Evolutionary conservation across 108 stramenopile genomes (phyloP).

Genomic region (Pseudonitzschia delicatissima): DNA sequence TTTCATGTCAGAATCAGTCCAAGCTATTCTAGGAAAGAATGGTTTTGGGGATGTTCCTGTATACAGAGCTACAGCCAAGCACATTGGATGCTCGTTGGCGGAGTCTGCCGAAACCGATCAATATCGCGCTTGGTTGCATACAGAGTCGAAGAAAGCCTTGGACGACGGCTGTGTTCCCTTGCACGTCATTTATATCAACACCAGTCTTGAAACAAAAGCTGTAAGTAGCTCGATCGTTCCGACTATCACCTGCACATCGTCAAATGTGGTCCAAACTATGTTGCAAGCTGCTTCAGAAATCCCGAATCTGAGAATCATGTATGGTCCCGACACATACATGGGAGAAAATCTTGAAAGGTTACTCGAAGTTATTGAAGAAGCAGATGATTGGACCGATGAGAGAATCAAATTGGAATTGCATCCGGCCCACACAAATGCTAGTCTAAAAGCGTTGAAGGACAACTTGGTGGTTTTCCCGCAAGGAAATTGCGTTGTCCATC

Average conservation of each 20-base stretch:
- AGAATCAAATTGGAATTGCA: constrained; percentile 64
- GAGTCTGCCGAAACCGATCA: constrained; percentile 83
- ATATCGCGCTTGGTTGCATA: constrained; percentile 82
- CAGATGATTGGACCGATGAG: constrained; percentile 60
- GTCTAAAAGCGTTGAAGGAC: constrained; percentile 52
- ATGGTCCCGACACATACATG: constrained; percentile 98
- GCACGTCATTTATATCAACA: constrained; percentile 96
- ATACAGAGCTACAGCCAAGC: constrained; percentile 66
- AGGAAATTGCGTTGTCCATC: constrained; percentile 95
- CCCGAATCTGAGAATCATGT: constrained; percentile 64
- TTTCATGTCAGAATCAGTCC: constrained; percentile 92
- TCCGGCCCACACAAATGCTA: constrained; percentile 51
- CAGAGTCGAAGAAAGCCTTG: constrained; percentile 25
- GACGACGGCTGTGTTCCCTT: constrained; percentile 44
- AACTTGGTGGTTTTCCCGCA: constrained; percentile 72
- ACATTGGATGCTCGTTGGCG: constrained; percentile 90
- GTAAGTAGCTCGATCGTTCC: constrained; percentile 72
- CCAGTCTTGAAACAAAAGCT: constrained; percentile 93
- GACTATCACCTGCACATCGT: constrained; percentile 92
- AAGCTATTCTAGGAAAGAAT: constrained; percentile 78
- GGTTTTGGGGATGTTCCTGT: constrained; percentile 77
- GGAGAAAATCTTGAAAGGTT: constrained; percentile 84
- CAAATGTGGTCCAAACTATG: constrained; percentile 88
- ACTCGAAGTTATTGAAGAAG: constrained; percentile 45
- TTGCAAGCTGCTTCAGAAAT: constrained; percentile 89